A percentile compares a stretch with the other conserved stretches of the same genome.
Conservation (phyloP, 2,329 filamentous ascomycete species). For the Escovopsis sp. region DNA sequence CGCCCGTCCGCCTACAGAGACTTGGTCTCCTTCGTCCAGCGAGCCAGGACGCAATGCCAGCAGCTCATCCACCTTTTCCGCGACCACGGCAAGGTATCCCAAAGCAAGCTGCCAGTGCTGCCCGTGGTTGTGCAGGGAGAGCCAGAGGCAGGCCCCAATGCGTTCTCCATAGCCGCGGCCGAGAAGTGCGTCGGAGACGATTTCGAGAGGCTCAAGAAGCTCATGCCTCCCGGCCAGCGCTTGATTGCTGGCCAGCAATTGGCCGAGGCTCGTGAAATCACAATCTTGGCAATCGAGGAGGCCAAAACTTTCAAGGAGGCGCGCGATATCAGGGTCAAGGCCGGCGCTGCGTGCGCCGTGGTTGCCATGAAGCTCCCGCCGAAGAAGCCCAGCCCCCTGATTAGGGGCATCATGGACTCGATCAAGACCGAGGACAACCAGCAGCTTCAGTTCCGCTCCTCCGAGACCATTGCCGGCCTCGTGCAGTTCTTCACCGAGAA, state of each 20-base stretch:
- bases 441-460: slow-evolving; percentile 75
- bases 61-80: slow-evolving; percentile 83
- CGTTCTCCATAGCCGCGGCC: slow-evolving; percentile 77
- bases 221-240: slow-evolving; percentile 75
- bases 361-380: slow-evolving; percentile 79
- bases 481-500: slow-evolving; percentile 74
- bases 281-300: slow-evolving; percentile 60
- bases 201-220: slow-evolving; percentile 76
- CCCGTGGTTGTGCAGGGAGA: slow-evolving; percentile 92
- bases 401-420: slow-evolving; percentile 97
- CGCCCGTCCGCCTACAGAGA: slow-evolving; percentile 76
- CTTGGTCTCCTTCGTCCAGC: slow-evolving; percentile 76
- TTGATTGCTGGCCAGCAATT: slow-evolving; percentile 70
- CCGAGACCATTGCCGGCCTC: slow-evolving; percentile 67
- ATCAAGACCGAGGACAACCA: slow-evolving; percentile 88
- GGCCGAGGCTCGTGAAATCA: slow-evolving; percentile 58
- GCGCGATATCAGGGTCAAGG: slow-evolving; percentile 73
- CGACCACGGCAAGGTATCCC: slow-evolving; percentile 71
- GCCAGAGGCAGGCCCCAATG: slow-evolving; percentile 75
- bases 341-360: slow-evolving; percentile 73
- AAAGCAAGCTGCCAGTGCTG: slow-evolving; percentile 60
- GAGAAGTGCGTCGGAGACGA: slow-evolving; percentile 78
- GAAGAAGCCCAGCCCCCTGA: slow-evolving; percentile 84
- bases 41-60: slow-evolving; percentile 81
- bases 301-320: slow-evolving; percentile 65